phyloP scores from a whole-genome alignment of 2,329 filamentous ascomycete species.

The Ceratocystis albifundus region DNA sequence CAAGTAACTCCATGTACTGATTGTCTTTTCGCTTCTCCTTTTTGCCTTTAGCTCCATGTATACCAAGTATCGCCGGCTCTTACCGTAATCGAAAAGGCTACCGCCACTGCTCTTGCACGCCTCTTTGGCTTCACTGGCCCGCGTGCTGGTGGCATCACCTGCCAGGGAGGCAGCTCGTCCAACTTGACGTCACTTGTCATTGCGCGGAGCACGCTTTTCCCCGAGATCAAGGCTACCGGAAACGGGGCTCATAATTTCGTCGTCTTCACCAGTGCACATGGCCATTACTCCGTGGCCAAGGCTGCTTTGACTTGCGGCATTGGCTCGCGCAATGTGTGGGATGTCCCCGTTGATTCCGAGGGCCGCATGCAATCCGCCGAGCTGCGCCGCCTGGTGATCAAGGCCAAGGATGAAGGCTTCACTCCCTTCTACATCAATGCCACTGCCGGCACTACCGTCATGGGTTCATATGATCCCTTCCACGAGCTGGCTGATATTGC shows the following conservation, averaged over 20 bases:
- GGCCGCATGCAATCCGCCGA: slow-evolving; percentile 61
- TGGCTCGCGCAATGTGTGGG: slow-evolving; percentile 59
- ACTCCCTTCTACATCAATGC: slow-evolving; percentile 93
- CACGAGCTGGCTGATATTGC: slow-evolving; percentile 58
- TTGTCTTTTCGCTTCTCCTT: neutral
- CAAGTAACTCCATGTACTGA: neutral
- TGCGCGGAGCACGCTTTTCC: slow-evolving; percentile 76
- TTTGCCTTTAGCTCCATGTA: slow-evolving; percentile 64
- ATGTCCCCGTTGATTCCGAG: slow-evolving; percentile 58
- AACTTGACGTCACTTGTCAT: slow-evolving; percentile 79
- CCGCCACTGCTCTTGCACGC: slow-evolving; percentile 57
- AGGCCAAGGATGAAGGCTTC: slow-evolving; percentile 53
- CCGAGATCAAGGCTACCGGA: slow-evolving; percentile 61
- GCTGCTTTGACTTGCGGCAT: slow-evolving; percentile 84
- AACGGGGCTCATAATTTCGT: slow-evolving; percentile 57
- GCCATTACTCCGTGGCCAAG: slow-evolving; percentile 92
- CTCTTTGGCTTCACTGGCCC: slow-evolving; percentile 66
- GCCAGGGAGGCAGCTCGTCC: slow-evolving; percentile 72
- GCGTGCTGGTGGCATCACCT: slow-evolving; percentile 60
- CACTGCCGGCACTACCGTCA: slow-evolving; percentile 86
- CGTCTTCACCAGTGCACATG: slow-evolving; percentile 78
- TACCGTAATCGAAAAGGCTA: slow-evolving; percentile 77
- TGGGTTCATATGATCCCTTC: slow-evolving; percentile 80
- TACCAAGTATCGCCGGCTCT: slow-evolving; percentile 88
- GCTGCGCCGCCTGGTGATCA: slow-evolving; percentile 51